Percentiles rank a stretch among this genome's conserved stretches.
Conservation (phyloP, 495 filamentous ascomycete genomes). For the Daldinia loculata region DNA sequence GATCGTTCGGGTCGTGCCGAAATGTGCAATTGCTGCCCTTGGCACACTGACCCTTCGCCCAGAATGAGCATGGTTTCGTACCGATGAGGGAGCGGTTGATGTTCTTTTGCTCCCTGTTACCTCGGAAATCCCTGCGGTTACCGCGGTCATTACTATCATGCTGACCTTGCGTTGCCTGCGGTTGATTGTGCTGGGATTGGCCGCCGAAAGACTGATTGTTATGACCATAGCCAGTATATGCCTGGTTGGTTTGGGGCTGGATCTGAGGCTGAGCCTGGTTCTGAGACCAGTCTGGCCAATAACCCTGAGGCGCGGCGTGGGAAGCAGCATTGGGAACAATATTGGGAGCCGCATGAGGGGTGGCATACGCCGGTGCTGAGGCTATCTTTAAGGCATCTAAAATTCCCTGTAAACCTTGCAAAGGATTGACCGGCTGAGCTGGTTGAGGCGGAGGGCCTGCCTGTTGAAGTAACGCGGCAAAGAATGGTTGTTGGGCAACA, state of each 20-base stretch:
- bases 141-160: constrained; percentile 40
- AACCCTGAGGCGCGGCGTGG: background rate
- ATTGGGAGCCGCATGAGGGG: background rate
- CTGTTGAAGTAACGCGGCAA: background rate
- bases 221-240: constrained; percentile 24
- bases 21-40: constrained; percentile 90
- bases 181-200: constrained; percentile 28
- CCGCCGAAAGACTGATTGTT: constrained; percentile 20
- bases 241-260: constrained; percentile 30
- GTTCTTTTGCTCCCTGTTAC: constrained; percentile 47
- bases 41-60: constrained; percentile 76
- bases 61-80: constrained; percentile 78
- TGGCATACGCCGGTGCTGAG: background rate
- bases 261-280: constrained; percentile 34
- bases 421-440: background rate
- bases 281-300: constrained; percentile 25
- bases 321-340: background rate
- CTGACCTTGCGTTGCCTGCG: constrained; percentile 18
- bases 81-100: constrained; percentile 57
- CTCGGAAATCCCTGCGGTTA: constrained; percentile 39
- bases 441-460: background rate
- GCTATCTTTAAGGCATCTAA: constrained; percentile 13
- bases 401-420: background rate
- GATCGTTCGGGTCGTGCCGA: constrained; percentile 65
- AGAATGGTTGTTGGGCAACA: background rate